phyloP scores from a whole-genome alignment of 1,284 basidiomycete genomes.

The Naganishia liquefaciens region DNA sequence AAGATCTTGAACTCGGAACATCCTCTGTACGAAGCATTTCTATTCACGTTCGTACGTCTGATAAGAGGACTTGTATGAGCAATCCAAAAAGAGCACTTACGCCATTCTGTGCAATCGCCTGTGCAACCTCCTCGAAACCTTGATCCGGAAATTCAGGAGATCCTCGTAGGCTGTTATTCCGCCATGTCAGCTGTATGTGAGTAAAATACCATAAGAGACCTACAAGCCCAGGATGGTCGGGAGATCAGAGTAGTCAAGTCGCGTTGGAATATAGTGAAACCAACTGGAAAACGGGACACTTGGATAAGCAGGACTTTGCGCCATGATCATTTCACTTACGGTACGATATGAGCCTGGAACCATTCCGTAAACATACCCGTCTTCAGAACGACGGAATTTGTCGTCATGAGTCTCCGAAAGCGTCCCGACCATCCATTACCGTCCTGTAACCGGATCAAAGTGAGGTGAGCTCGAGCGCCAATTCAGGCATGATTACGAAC shows the following conservation, averaged over 20 bases:
- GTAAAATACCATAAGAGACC: constrained; percentile 22
- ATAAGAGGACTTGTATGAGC: constrained; percentile 4
- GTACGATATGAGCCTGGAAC: constrained; percentile 52
- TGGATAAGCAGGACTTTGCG: background rate
- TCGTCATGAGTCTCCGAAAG: constrained; percentile 51
- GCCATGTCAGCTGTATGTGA: background rate
- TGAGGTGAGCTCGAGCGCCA: constrained; percentile 35
- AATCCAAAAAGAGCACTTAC: constrained; percentile 35
- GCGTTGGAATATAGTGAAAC: constrained; percentile 53
- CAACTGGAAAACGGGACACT: constrained; percentile 38
- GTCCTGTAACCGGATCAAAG: background rate
- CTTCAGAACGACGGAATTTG: constrained; percentile 56
- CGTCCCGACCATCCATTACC: constrained; percentile 16
- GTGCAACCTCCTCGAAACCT: constrained; percentile 52
- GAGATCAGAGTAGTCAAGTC: constrained; percentile 52
- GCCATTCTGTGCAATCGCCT: constrained; percentile 50
- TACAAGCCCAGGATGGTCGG: constrained; percentile 51
- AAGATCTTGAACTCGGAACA: constrained; percentile 51
- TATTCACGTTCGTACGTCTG: constrained; percentile 8
- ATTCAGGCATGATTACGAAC: constrained; percentile 56
- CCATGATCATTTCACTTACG: constrained; percentile 38
- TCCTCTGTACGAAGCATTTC: constrained; percentile 52
- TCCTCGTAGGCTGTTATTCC: constrained; percentile 45
- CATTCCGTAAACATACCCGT: constrained; percentile 53
- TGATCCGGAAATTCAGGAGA: constrained; percentile 45